Evolutionary conservation across 169 alveolate genomes (phyloP).

Genomic region (Plasmodium chabaudi): DNA sequence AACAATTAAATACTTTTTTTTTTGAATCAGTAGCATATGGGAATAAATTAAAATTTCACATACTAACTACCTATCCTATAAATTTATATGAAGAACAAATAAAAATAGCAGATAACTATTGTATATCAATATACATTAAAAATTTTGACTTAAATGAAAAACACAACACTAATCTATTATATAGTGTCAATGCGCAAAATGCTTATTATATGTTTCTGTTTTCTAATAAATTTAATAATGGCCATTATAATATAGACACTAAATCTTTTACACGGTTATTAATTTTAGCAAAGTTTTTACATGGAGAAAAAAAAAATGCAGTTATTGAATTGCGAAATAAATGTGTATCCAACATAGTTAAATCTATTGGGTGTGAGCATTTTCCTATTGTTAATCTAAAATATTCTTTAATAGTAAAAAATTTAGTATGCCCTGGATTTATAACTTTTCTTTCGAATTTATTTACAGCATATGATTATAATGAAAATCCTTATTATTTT

Average conservation of each 20-base stretch:
- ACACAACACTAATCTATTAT: constrained; percentile 52
- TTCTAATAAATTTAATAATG: constrained; percentile 44
- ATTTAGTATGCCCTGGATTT: constrained; percentile 53
- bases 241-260: constrained; percentile 65
- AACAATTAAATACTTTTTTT: constrained; percentile 81
- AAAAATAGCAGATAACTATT: constrained; percentile 45
- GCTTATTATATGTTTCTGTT: constrained; percentile 57
- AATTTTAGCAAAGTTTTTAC: constrained; percentile 55
- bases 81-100: constrained; percentile 56
- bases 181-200: constrained; percentile 69
- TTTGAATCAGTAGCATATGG: constrained; percentile 73
- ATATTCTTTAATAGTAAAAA: constrained; percentile 67
- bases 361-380: constrained; percentile 67
- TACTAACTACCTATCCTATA: constrained; percentile 68
- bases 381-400: constrained; percentile 62
- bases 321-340: constrained; percentile 66
- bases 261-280: constrained; percentile 67
- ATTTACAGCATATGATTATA: constrained; percentile 63
- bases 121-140: constrained; percentile 59
- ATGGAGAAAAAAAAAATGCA: constrained; percentile 55
- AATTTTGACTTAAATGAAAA: constrained; percentile 66
- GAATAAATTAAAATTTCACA: constrained; percentile 67
- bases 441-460: constrained; percentile 51
- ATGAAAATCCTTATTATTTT: constrained; percentile 7
- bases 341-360: constrained; percentile 54